phyloP scores from a whole-genome alignment of 306 rosid genomes.

The Dalbergia cultrata region DNA sequence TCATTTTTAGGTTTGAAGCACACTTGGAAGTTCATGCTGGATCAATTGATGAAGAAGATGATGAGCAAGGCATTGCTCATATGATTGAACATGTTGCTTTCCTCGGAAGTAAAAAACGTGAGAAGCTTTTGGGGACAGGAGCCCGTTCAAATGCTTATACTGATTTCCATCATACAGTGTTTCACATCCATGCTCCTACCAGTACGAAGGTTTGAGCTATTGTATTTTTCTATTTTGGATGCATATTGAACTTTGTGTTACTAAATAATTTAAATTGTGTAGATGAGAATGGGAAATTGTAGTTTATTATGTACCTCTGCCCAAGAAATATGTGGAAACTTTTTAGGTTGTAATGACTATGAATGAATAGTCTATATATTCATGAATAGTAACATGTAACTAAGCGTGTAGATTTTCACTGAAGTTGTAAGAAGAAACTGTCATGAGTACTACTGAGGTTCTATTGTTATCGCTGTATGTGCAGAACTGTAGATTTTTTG shows the following conservation, averaged over 20 bases:
- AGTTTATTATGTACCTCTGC: constrained; percentile 18
- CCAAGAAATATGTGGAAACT: constrained; percentile 30
- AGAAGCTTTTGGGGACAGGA: constrained; percentile 97
- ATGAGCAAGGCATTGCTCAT: constrained; percentile 99
- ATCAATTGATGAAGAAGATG: constrained; percentile 95
- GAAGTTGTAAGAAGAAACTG: constrained; percentile 23
- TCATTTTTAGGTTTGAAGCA: constrained; percentile 90
- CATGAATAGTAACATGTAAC: constrained; percentile 12
- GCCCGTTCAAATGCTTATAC: constrained; percentile 99
- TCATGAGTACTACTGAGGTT: constrained; percentile 27
- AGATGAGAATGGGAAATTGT: constrained; percentile 22
- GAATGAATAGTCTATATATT: constrained; percentile 25
- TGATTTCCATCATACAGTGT: constrained; percentile 98
- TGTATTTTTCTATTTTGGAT: constrained; percentile 25
- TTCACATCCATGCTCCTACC: constrained; percentile 96
- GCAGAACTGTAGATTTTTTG: constrained; percentile 1
- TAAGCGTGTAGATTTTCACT: neutral
- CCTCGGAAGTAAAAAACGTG: constrained; percentile 99
- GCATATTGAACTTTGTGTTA: constrained; percentile 25
- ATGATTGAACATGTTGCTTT: constrained; percentile 99
- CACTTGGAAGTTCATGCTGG: constrained; percentile 99
- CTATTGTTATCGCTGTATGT: neutral
- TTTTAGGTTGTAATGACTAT: constrained; percentile 19
- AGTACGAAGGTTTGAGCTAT: constrained; percentile 74
- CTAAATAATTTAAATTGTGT: constrained; percentile 17